A percentile compares a stretch with the other conserved stretches of the same genome.
Conservation (phyloP, 2,329 filamentous ascomycete species). For the Diplocarpon rosae region DNA sequence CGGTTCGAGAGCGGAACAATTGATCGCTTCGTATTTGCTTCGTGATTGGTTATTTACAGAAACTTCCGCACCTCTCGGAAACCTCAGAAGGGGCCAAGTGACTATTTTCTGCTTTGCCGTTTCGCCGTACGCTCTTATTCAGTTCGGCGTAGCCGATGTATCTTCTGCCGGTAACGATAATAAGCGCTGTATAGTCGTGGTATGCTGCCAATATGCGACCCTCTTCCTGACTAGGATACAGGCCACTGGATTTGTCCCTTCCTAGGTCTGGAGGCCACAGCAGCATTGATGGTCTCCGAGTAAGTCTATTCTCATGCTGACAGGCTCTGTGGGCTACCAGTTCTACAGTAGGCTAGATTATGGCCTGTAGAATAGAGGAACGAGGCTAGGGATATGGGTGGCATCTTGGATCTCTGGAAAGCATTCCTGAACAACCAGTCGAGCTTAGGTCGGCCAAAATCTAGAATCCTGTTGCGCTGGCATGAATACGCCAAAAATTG, state of each 20-base stretch:
- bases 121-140: slow-evolving; percentile 35
- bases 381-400: slow-evolving; percentile 21
- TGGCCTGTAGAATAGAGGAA: slow-evolving; percentile 26
- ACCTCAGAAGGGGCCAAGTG: slow-evolving; percentile 26
- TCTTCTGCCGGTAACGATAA: slow-evolving; percentile 32
- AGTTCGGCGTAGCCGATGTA: slow-evolving; percentile 39
- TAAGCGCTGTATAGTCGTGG: slow-evolving; percentile 40
- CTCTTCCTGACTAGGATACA: slow-evolving; percentile 42
- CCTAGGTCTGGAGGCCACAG: slow-evolving; percentile 38
- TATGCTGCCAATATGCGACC: slow-evolving; percentile 36
- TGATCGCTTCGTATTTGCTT: not conserved
- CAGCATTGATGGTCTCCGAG: slow-evolving; percentile 40
- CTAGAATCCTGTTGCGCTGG: slow-evolving; percentile 39
- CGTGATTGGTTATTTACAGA: slow-evolving; percentile 14
- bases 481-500: slow-evolving; percentile 48
- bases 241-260: slow-evolving; percentile 37
- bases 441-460: slow-evolving; percentile 31
- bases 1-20: slow-evolving; percentile 21
- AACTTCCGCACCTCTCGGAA: slow-evolving; percentile 35
- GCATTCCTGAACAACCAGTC: slow-evolving; percentile 29
- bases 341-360: slow-evolving; percentile 9
- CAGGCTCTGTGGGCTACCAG: not conserved
- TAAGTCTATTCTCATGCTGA: slow-evolving; percentile 18
- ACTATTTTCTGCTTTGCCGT: slow-evolving; percentile 38
- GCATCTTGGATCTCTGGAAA: slow-evolving; percentile 22